Base-by-base conservation (phyloP, 2,329 filamentous ascomycete genomes). In the Emmonsiellopsis sp. region DNA sequence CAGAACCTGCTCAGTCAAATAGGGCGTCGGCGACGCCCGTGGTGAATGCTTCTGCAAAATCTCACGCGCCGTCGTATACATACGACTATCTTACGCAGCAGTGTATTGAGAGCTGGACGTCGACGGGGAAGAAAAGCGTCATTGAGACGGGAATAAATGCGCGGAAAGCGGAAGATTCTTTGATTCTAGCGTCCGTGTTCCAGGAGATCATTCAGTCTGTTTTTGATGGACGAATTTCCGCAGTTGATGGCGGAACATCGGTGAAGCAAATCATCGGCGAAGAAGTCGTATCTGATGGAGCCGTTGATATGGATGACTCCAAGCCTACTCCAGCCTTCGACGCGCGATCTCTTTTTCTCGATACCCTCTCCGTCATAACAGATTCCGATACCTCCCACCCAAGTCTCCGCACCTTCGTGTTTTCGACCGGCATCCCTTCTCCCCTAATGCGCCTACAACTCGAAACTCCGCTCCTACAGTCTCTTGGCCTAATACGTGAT, bases 141-240 rank as follows among this genome's bases (percentile, higher is more conserved):
- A 71, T 92, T 16, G 78, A 82, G 20, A 77, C 81, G 61, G 86
- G 85, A 26, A 68, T 79, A 43, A 76, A 83, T 60, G 84, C 85
- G 47, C 80, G 83, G 61, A 73, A 80, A 37, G 79, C 86, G 59
- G 82, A 87, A 59, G 85, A 94, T 63, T 73, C 80, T 7, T 76
- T 85, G 45, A 81, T 83, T 54, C 73, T 95, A 38, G 83, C 85
- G 32, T 79, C 79, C 11, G 74, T 95, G 20, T 89, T 91, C 61
- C 89, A 95, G 71, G 93, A 98, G 67, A 80, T 96, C 38, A 80
- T 93, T 37, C 83, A 85, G 57, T 83, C 88, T 35, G 84, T 85
- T 15, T 72, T 94, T 10, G 84, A 89, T 63, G 79, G 78, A 42
- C 80, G 84, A 48, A 70, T 96, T 45, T 76, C 80, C 40, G 76